Evolutionary conservation across 1,284 basidiomycete genomes (phyloP).

Genomic region (Cryptococcus sp.): DNA sequence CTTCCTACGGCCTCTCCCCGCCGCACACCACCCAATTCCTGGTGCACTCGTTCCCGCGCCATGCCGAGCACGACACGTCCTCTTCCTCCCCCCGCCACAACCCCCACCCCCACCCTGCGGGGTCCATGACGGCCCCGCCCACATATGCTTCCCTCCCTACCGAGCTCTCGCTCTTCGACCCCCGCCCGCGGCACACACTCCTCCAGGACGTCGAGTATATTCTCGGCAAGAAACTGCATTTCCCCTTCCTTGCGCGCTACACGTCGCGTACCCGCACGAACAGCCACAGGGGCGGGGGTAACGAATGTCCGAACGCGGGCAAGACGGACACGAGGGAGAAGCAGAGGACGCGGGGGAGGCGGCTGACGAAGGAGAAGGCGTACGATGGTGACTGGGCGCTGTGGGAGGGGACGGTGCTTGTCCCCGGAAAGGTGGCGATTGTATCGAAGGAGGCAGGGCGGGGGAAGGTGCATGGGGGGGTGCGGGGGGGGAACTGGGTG

Average conservation of each 20-base stretch:
- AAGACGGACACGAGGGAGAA: constrained; percentile 9
- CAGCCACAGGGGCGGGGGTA: background rate
- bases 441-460: background rate
- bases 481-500: constrained; percentile 30
- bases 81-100: too few species aligned
- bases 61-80: background rate
- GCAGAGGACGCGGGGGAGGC: constrained; percentile 10
- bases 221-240: constrained; percentile 28
- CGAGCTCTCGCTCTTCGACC: constrained; percentile 30
- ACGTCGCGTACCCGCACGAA: background rate
- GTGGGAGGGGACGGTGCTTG: constrained; percentile 15
- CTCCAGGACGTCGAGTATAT: constrained; percentile 31
- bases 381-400: constrained; percentile 7
- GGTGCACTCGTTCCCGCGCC: constrained; percentile 4
- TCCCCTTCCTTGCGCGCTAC: constrained; percentile 23
- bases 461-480: constrained; percentile 16
- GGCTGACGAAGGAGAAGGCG: constrained; percentile 19
- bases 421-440: constrained; percentile 9
- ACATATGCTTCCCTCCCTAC: constrained; percentile 9
- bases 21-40: background rate
- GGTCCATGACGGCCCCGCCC: background rate
- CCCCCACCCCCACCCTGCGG: too few species aligned
- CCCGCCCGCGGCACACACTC: constrained; percentile 21
- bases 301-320: constrained; percentile 1
- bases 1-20: constrained; percentile 8